Percentiles rank a stretch among this genome's conserved stretches.
phyloP scores from a whole-genome alignment of 192 early-diverging fungal species.

The Backusella morwellensis region DNA sequence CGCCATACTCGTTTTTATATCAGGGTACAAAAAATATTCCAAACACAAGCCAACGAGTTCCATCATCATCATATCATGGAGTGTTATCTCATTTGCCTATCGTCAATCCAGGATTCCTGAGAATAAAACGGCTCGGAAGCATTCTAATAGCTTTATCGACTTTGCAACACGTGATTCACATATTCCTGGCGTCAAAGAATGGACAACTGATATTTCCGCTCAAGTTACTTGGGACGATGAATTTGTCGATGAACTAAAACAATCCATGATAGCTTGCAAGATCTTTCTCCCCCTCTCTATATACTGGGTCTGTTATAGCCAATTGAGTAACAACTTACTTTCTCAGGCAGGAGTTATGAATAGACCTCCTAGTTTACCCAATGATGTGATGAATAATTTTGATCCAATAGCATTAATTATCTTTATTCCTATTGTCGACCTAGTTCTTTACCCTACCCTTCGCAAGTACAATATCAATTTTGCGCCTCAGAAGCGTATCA shows the following conservation, averaged over 20 bases:
- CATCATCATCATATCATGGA: constrained; percentile 47
- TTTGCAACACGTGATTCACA: constrained; percentile 52
- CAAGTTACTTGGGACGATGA: constrained; percentile 46
- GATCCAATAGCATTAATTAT: constrained; percentile 56
- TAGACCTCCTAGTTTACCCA: constrained; percentile 48
- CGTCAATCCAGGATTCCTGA: constrained; percentile 13
- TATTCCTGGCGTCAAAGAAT: not conserved
- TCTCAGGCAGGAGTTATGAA: constrained; percentile 59
- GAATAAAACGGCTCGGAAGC: constrained; percentile 21
- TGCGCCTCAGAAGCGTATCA: constrained; percentile 54
- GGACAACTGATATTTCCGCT: not conserved
- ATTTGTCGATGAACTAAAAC: constrained; percentile 59
- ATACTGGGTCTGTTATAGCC: constrained; percentile 65
- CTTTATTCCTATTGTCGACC: constrained; percentile 55
- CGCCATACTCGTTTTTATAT: constrained; percentile 47
- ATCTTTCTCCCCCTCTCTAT: constrained; percentile 57
- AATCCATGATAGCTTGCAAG: constrained; percentile 56
- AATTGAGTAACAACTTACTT: constrained; percentile 60
- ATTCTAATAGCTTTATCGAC: constrained; percentile 38
- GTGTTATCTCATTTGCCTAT: constrained; percentile 22
- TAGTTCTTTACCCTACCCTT: constrained; percentile 52
- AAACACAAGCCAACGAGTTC: constrained; percentile 48
- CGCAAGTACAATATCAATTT: constrained; percentile 53
- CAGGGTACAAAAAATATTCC: constrained; percentile 48
- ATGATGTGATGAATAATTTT: constrained; percentile 61